Evolutionary conservation across 192 early-diverging fungal species (phyloP).

Genomic region (Entomortierella beljakovae): DNA sequence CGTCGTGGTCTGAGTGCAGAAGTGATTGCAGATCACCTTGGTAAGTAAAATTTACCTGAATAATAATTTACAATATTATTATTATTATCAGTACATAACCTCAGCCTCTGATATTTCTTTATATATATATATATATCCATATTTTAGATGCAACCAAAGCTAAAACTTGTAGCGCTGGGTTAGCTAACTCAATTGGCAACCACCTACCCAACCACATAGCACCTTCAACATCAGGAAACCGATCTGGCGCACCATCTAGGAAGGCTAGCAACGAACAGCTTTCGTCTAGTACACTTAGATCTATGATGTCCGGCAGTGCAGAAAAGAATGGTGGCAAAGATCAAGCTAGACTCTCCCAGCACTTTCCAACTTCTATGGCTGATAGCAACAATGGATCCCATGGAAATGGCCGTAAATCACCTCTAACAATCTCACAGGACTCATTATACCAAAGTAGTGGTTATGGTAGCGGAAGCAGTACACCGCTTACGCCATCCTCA

Average conservation of each 20-base stretch:
- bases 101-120: too few relatives aligned
- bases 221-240: neutral
- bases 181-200: slow-evolving; percentile 20
- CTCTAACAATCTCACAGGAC: slow-evolving; percentile 19
- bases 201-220: slow-evolving; percentile 25
- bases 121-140: neutral
- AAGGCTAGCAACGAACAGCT: slow-evolving; percentile 35
- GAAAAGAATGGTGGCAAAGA: slow-evolving; percentile 25
- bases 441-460: slow-evolving; percentile 14
- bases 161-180: slow-evolving; percentile 22
- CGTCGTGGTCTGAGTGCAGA: slow-evolving; percentile 25
- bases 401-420: slow-evolving; percentile 2
- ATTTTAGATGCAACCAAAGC: slow-evolving; percentile 32
- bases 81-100: neutral
- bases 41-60: slow-evolving; percentile 14
- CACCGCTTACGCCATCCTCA: slow-evolving; percentile 17
- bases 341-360: slow-evolving; percentile 21
- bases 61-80: slow-evolving; percentile 2
- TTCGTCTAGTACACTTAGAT: slow-evolving; percentile 34
- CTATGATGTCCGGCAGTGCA: slow-evolving; percentile 14
- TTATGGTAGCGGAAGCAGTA: neutral
- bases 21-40: slow-evolving; percentile 28
- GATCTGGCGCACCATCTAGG: slow-evolving; percentile 36
- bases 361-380: slow-evolving; percentile 1
- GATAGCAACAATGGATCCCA: slow-evolving; percentile 11